A percentile compares a stretch with the other conserved stretches of the same genome.
phyloP scores from a whole-genome alignment of 345 rosid genomes.

The Salix caprea region DNA sequence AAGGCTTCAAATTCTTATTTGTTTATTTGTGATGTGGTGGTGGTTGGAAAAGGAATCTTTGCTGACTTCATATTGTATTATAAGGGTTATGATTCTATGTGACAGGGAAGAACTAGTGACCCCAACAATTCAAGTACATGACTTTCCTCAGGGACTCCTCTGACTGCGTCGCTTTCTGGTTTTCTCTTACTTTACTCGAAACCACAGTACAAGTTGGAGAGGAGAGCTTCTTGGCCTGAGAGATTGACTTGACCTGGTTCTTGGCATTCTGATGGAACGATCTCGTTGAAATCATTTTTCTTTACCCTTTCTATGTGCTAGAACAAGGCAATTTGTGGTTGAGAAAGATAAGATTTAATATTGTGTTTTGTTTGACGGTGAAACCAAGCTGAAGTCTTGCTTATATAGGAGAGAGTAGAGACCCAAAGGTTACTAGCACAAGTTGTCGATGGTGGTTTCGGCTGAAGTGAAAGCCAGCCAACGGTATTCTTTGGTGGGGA shows the following conservation, averaged over 20 bases:
- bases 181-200: slow-evolving; percentile 4
- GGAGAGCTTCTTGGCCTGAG: slow-evolving; percentile 17
- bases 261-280: slow-evolving; percentile 31
- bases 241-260: slow-evolving; percentile 26
- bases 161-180: slow-evolving; percentile 11
- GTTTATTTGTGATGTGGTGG: no score
- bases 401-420: background rate
- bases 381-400: background rate
- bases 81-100: no score
- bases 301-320: no score
- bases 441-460: background rate
- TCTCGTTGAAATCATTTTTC: no score
- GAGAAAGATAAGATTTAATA: background rate
- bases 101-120: background rate
- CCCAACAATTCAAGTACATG: slow-evolving; percentile 27
- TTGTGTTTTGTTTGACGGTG: background rate
- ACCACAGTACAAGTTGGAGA: slow-evolving; percentile 30
- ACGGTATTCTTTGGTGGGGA: no score
- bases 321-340: slow-evolving; percentile 24
- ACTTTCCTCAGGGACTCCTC: slow-evolving; percentile 28
- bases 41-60: no score
- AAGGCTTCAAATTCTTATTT: no score
- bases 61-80: no score
- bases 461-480: background rate
- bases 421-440: background rate